Conservation (phyloP, 106 monocot species). For the Iris macrosiphon region DNA sequence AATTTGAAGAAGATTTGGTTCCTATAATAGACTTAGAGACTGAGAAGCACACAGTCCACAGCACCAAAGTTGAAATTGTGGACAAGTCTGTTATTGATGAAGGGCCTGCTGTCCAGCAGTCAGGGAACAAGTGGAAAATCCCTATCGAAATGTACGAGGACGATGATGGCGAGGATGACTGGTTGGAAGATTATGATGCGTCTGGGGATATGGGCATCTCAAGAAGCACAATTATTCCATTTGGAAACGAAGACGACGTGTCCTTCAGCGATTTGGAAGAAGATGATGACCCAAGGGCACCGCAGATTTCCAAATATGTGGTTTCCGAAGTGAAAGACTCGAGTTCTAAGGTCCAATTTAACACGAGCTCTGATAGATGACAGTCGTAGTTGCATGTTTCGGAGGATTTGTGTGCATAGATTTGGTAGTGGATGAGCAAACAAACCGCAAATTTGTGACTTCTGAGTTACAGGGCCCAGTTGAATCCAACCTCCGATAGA, state of each 20-base stretch:
- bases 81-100: conserved; percentile 14
- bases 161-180: conserved; percentile 21
- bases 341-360: no score
- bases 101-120: conserved; percentile 4
- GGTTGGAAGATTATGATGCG: conserved; percentile 17
- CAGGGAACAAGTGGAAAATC: conserved; percentile 10
- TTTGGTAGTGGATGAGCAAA: no score
- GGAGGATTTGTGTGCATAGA: no score
- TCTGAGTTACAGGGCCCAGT: no score
- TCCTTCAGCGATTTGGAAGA: conserved; percentile 43
- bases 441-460: no score
- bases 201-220: conserved; percentile 6
- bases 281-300: conserved; percentile 14
- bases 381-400: no score
- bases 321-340: no score
- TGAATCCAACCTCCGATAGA: no score
- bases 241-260: conserved; percentile 30
- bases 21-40: background rate
- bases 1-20: background rate
- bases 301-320: background rate
- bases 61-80: background rate
- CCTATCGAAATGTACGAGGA: no score
- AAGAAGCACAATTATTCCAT: background rate
- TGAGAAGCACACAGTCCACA: conserved; percentile 8
- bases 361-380: no score